Conservation (phyloP, 2,329 filamentous ascomycete genomes). For the Hypoxylon sp. region DNA sequence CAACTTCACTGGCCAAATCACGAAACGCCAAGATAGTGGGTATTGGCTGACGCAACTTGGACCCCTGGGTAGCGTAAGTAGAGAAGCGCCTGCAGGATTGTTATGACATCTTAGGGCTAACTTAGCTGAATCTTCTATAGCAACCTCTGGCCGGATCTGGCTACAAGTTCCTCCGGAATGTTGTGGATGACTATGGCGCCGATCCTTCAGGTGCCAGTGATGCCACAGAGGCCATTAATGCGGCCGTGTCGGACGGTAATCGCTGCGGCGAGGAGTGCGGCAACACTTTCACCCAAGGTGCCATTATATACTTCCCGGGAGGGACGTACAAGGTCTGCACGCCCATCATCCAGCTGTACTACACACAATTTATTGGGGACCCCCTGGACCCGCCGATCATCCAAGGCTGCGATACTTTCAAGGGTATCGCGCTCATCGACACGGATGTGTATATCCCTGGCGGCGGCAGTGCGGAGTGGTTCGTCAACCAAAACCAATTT, state of each 20-base stretch:
- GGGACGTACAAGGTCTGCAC: constrained; percentile 40
- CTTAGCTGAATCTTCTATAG: background rate
- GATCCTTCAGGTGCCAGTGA: constrained; percentile 50
- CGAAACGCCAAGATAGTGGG: too few relatives aligned
- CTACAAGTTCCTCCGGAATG: constrained; percentile 70
- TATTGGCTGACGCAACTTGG: background rate
- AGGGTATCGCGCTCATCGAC: constrained; percentile 43
- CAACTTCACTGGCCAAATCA: too few relatives aligned
- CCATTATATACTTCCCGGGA: constrained; percentile 42
- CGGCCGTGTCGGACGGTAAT: constrained; percentile 4
- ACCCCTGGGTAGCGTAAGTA: background rate
- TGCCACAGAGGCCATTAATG: constrained; percentile 32
- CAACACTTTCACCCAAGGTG: constrained; percentile 24
- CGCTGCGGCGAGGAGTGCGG: constrained; percentile 30
- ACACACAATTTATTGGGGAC: constrained; percentile 61
- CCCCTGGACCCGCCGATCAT: constrained; percentile 71
- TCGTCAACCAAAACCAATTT: constrained; percentile 70
- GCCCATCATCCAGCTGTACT: constrained; percentile 33
- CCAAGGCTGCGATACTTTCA: constrained; percentile 71
- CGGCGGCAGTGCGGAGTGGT: constrained; percentile 58
- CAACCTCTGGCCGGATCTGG: background rate
- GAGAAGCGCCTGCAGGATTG: too few relatives aligned
- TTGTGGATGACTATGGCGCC: constrained; percentile 66
- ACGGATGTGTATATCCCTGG: constrained; percentile 26
- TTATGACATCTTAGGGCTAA: too few relatives aligned